Percentiles rank a stretch among this genome's conserved stretches.
Evolutionary conservation across 108 stramenopile genomes (phyloP).

Genomic region (Fragilariopsis cylindrus): DNA sequence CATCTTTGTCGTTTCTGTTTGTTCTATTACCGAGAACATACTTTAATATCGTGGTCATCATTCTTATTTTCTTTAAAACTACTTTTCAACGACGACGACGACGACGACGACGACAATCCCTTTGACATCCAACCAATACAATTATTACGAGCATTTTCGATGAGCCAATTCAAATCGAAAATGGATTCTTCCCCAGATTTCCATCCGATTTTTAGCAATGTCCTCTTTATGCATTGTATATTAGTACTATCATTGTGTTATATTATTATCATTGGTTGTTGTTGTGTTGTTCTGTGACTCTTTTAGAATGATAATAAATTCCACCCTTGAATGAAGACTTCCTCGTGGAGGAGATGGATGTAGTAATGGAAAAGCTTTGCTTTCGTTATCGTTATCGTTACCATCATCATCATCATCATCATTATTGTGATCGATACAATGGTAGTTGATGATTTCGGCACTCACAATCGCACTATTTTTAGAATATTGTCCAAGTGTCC

Average conservation of each 20-base stretch:
- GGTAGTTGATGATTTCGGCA: neutral
- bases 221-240: neutral
- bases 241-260: neutral
- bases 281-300: too few relatives aligned
- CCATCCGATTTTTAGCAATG: constrained; percentile 45
- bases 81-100: neutral
- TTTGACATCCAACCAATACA: neutral
- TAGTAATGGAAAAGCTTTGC: neutral
- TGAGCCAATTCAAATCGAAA: constrained; percentile 61
- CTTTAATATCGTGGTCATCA: constrained; percentile 13
- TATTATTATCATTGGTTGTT: too few relatives aligned
- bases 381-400: neutral
- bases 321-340: constrained; percentile 36
- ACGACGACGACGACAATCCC: too few relatives aligned
- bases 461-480: neutral
- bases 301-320: constrained; percentile 5
- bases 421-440: neutral
- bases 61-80: neutral
- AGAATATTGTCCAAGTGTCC: constrained; percentile 49
- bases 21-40: neutral
- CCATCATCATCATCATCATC: too few relatives aligned
- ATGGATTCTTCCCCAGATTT: constrained; percentile 33
- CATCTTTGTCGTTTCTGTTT: constrained; percentile 1
- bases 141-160: constrained; percentile 21
- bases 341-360: constrained; percentile 35